phyloP scores from a whole-genome alignment of 305 asterid species.

The Rubia tinctorum region DNA sequence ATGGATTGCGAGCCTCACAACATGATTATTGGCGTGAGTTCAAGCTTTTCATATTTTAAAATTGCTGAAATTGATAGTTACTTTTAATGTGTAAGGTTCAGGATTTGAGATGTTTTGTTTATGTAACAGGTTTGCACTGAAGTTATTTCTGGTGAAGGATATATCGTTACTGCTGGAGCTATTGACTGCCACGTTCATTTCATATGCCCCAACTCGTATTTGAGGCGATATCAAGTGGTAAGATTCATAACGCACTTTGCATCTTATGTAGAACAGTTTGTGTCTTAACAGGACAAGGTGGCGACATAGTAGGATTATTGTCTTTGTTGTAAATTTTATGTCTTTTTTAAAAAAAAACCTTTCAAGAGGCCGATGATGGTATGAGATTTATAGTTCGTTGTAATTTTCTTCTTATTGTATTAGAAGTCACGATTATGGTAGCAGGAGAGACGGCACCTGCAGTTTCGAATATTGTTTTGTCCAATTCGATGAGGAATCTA shows the following conservation, averaged over 20 bases:
- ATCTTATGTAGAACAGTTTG: not conserved
- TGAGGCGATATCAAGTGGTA: conserved; percentile 96
- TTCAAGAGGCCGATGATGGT: not conserved
- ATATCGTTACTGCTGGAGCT: conserved; percentile 92
- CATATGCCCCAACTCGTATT: conserved; percentile 90
- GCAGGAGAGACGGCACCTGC: conserved; percentile 99
- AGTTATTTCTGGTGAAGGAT: conserved; percentile 95
- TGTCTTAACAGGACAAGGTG: not conserved
- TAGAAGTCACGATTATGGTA: conserved; percentile 82
- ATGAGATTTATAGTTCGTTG: not conserved
- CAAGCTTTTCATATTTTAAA: conserved; percentile 15
- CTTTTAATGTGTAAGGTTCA: conserved; percentile 13
- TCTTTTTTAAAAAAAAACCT: not conserved
- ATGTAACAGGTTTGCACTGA: conserved; percentile 73
- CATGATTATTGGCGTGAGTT: conserved; percentile 74
- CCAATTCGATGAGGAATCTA: too few relatives aligned
- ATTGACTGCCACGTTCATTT: conserved; percentile 97
- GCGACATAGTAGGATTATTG: not conserved
- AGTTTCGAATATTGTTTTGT: too few relatives aligned
- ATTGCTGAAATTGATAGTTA: not conserved
- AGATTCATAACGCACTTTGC: conserved; percentile 21
- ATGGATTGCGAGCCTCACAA: conserved; percentile 50
- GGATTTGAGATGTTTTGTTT: conserved; percentile 20
- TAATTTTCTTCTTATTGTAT: not conserved
- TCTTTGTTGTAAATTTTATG: not conserved